Conservation (phyloP, 306 rosid species). For the Potentilla sterilis region DNA sequence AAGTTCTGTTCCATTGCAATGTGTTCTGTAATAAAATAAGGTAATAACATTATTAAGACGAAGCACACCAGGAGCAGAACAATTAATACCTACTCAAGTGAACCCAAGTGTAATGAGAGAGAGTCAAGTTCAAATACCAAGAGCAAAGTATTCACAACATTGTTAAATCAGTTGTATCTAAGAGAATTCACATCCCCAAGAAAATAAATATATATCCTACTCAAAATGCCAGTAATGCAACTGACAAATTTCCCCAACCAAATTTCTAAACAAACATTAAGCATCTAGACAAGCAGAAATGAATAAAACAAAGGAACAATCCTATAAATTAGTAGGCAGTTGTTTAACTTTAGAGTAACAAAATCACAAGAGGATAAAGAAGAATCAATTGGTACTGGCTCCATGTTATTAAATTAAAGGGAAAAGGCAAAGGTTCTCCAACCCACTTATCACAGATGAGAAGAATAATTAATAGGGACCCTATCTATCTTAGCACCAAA, state of each 20-base stretch:
- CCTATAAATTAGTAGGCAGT: background rate
- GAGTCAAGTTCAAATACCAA: background rate
- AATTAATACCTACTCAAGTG: background rate
- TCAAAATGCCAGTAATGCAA: slow-evolving; percentile 8
- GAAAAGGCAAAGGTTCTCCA: slow-evolving; percentile 3
- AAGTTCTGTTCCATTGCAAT: slow-evolving; percentile 40
- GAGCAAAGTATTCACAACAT: background rate
- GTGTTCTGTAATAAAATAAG: slow-evolving; percentile 33
- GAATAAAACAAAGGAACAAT: slow-evolving; percentile 1
- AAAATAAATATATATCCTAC: background rate
- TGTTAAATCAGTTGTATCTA: background rate
- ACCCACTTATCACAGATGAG: background rate
- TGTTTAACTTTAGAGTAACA: background rate
- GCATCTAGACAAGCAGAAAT: slow-evolving; percentile 7
- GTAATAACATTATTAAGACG: background rate
- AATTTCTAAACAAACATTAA: slow-evolving; percentile 16
- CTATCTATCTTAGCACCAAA: background rate
- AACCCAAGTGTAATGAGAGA: no score
- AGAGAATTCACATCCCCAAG: background rate
- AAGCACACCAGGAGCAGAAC: background rate
- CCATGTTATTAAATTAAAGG: background rate
- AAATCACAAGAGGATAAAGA: background rate
- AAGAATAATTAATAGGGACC: background rate
- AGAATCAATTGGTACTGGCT: slow-evolving; percentile 3
- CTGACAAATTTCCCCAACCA: background rate